Evolutionary conservation across 768 basidiomycete species (phyloP), one percentile per base, ranked within the genome.

Genomic region (Auriscalpium microsporum): DNA sequence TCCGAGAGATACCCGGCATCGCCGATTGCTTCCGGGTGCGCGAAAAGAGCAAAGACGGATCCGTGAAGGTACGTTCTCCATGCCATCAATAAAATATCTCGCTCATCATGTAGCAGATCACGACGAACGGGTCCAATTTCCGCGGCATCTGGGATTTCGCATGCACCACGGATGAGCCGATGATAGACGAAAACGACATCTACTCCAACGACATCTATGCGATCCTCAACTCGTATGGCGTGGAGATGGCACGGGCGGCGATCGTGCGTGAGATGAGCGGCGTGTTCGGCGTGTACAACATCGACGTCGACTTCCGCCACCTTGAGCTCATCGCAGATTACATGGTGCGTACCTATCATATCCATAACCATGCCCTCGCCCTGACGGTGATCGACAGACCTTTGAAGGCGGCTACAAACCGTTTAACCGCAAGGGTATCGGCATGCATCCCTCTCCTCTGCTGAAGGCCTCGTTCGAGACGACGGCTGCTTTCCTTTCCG

Each of bases 401-500:
- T 97, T 93, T 68, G 94, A 97, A 54, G 96, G 96, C 34, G 93
- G 88, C 33, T 99, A 94, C 77, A 95, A 91, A 72, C 93, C 96
- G 2, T 99, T 98, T 75, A 99, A 97, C 71, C 87, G 96, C 46
- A 91, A 87, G 60, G 96, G 96, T 52, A 88, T 99, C 56, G 86
- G 90, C 21, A 82, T 86, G 46, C 93, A 91, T 70, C 84, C 93
- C 23, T 97, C 94, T n/a, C 93, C 95, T 8, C 78, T 98, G 42
- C 81, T 98, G 53, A 98, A 98, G 70, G 96, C 96, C 1, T 96
- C 94, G 9, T 99, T 90, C 71, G 96, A 98, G 72, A 97, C 94
- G 4, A 98, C 95, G 0, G 90, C 87, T 1, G 78, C 86, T 1
- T 96, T 99, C 77, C 70, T 99, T 62, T 90, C 94, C 4, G 71